Conservation (phyloP, 1,139 yeast genomes). For the Yamadazyma songkhlaensis region DNA sequence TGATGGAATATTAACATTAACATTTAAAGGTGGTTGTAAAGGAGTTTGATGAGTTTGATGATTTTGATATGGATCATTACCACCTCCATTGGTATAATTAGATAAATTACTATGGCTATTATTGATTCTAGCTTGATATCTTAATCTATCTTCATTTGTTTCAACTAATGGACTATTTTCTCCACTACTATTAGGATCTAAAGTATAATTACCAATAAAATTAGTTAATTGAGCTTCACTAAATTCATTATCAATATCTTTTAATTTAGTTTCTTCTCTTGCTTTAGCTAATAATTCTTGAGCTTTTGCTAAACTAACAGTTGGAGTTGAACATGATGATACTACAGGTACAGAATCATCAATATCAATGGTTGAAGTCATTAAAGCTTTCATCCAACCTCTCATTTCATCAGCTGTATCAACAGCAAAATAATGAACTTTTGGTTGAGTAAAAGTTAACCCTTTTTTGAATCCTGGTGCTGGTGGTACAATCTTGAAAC, state of each 20-base stretch:
- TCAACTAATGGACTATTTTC: conserved; percentile 30
- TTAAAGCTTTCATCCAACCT: conserved; percentile 90
- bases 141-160: conserved; percentile 20
- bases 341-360: conserved; percentile 92
- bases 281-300: conserved; percentile 84
- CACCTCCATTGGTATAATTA: neutral
- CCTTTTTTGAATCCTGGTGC: conserved; percentile 97
- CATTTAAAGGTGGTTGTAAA: neutral
- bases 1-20: neutral
- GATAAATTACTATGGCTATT: neutral
- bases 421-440: conserved; percentile 93
- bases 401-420: conserved; percentile 91
- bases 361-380: conserved; percentile 94
- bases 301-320: conserved; percentile 82
- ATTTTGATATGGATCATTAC: neutral
- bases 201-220: conserved; percentile 19
- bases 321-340: conserved; percentile 93
- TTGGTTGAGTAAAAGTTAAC: conserved; percentile 92
- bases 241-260: conserved; percentile 47
- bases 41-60: neutral
- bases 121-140: neutral
- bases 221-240: conserved; percentile 15
- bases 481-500: conserved; percentile 93
- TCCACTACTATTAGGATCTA: conserved; percentile 24
- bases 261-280: conserved; percentile 62